Conservation (phyloP, 202 grass and related monocot species). For the Brachypodium distachyon region DNA sequence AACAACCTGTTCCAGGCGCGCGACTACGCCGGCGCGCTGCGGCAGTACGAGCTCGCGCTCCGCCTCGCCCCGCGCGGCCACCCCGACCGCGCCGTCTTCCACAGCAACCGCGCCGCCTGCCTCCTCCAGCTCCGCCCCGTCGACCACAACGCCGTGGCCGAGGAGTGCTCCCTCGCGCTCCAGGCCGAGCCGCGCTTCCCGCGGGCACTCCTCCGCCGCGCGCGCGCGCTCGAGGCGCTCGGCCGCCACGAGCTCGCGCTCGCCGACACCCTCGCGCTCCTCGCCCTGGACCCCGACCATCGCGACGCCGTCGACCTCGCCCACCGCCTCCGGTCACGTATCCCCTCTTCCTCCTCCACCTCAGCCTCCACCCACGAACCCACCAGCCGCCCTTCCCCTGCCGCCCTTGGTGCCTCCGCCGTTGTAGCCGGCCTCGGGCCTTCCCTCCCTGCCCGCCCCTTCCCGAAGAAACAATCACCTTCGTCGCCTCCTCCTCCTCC, state of each 20-base stretch:
- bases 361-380: constrained; percentile 26
- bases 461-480: constrained; percentile 57
- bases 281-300: constrained; percentile 66
- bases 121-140: constrained; percentile 93
- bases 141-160: constrained; percentile 62
- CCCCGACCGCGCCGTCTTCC: constrained; percentile 81
- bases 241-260: constrained; percentile 69
- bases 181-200: constrained; percentile 83
- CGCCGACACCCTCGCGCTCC: constrained; percentile 63
- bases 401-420: constrained; percentile 84
- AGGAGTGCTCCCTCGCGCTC: constrained; percentile 86
- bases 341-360: not conserved
- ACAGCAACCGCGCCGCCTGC: constrained; percentile 93
- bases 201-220: constrained; percentile 76
- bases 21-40: constrained; percentile 73
- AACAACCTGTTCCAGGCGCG: constrained; percentile 85
- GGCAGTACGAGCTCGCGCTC: constrained; percentile 84
- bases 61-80: constrained; percentile 62
- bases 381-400: constrained; percentile 67
- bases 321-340: constrained; percentile 28
- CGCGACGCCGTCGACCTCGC: constrained; percentile 55
- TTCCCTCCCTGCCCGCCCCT: constrained; percentile 59
- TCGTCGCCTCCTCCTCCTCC: constrained; percentile 19
- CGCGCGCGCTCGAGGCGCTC: constrained; percentile 78
- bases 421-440: constrained; percentile 78